Percentiles rank a stretch among this genome's conserved stretches.
Evolutionary conservation across 1,284 basidiomycete species (phyloP).

Genomic region (Trichosporon inkin): DNA sequence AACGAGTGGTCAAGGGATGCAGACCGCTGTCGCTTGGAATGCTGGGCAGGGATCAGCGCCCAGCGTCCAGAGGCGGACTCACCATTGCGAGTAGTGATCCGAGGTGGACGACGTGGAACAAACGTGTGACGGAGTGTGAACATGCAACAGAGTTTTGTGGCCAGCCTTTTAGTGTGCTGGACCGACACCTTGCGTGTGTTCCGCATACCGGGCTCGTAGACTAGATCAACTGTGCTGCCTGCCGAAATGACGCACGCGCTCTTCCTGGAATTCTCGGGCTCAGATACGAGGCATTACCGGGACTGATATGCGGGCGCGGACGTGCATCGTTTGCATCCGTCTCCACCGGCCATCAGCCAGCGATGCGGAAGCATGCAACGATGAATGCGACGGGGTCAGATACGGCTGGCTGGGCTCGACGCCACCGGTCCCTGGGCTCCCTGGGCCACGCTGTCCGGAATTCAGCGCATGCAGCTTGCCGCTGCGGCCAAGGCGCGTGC

Average conservation of each 20-base stretch:
- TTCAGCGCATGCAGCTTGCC: neutral
- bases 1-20: slow-evolving; percentile 2
- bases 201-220: neutral
- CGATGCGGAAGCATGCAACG: neutral
- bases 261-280: neutral
- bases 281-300: no score
- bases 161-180: no score
- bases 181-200: neutral
- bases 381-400: no score
- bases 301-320: no score
- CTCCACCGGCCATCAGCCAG: neutral
- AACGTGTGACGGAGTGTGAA: neutral
- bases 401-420: no score
- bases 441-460: no score
- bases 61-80: neutral
- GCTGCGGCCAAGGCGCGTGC: slow-evolving; percentile 1
- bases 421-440: no score
- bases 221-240: neutral
- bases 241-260: neutral
- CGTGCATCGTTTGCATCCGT: neutral
- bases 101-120: no score
- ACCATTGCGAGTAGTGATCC: neutral
- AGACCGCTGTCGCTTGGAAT: slow-evolving; percentile 2
- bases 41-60: neutral
- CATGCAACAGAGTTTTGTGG: slow-evolving; percentile 1